phyloP scores from a whole-genome alignment of 306 rosid genomes.

The Medicago truncatula region MtrunA17r5.0-ANR NC_053043.1:32121501-32122000 shows the following conservation, averaged over 20 bases:
- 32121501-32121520: constrained; percentile 72
- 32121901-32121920: constrained; percentile 93
- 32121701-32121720: no score
- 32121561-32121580: constrained; percentile 15
- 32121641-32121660: background rate
- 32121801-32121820: background rate
- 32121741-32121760: no score
- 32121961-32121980: constrained; percentile 99
- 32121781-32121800: no score
- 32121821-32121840: constrained; percentile 8
- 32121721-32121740: no score
- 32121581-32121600: background rate
- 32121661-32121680: background rate
- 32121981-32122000: constrained; percentile 98
- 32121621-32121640: background rate
- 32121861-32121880: constrained; percentile 60
- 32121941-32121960: constrained; percentile 91
- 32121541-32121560: constrained; percentile 27
- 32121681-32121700: background rate
- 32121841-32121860: background rate
- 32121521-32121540: constrained; percentile 59
- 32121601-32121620: constrained; percentile 13
- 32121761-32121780: no score
- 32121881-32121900: constrained; percentile 94
- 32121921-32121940: constrained; percentile 77